These are phyloP conservation scores for Sporothrix curviconia DNA, from an alignment of 2,329 filamentous ascomycete genomes.

Conservation along the genomic window DNA sequence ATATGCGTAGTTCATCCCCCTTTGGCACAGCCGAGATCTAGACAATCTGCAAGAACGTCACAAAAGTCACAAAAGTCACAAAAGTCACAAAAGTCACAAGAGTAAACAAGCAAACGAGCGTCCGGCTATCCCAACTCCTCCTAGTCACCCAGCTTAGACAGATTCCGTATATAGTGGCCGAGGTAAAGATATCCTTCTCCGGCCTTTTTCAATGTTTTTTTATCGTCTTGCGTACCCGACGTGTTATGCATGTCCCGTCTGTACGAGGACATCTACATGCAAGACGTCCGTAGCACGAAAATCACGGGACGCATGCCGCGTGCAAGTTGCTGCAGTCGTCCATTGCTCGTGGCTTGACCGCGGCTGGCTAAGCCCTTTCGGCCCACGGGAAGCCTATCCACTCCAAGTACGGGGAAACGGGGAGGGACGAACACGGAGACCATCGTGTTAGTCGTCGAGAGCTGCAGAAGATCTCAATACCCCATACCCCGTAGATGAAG, in stretches of 20 bases:
- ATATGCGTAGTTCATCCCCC: too few species aligned
- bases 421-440: neutral
- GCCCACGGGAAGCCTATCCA: neutral
- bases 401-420: neutral
- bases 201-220: neutral
- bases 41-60: too few species aligned
- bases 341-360: neutral
- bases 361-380: neutral
- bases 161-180: neutral
- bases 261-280: too few species aligned
- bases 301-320: neutral
- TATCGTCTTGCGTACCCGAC: neutral
- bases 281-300: neutral
- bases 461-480: neutral
- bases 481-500: neutral
- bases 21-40: too few species aligned
- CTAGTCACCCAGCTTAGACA: neutral
- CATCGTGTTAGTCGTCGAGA: neutral
- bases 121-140: conserved; percentile 4
- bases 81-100: neutral
- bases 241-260: too few species aligned
- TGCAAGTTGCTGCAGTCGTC: neutral
- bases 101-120: neutral
- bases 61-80: too few species aligned
- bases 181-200: neutral